These are phyloP conservation scores for Grosmannia penicillata DNA, from an alignment of 2,329 filamentous ascomycete species.

Conservation along the genomic window DNA sequence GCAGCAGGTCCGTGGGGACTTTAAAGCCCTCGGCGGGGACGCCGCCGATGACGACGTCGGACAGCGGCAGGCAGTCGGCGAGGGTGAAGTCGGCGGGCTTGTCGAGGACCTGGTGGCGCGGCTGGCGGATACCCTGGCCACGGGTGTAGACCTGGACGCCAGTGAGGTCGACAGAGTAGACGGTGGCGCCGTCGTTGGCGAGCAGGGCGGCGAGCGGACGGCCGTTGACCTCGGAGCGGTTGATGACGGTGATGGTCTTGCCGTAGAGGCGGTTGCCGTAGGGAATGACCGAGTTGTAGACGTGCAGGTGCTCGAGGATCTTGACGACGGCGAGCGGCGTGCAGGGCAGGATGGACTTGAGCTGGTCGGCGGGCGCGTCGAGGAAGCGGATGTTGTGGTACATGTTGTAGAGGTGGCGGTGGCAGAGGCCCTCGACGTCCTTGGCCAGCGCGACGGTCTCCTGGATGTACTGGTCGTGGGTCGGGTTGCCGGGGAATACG, in stretches of 20 bases:
- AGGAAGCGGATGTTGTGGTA: conserved; percentile 96
- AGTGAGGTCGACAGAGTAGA: conserved; percentile 88
- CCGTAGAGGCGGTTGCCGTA: conserved; percentile 89
- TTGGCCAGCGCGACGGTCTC: conserved; percentile 82
- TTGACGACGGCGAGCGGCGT: conserved; percentile 94
- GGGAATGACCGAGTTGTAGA: conserved; percentile 90
- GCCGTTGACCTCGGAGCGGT: conserved; percentile 90
- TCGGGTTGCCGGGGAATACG: conserved; percentile 67
- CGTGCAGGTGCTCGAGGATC: conserved; percentile 86
- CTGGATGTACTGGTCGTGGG: conserved; percentile 89
- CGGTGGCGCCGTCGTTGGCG: conserved; percentile 88
- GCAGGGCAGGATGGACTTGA: conserved; percentile 89
- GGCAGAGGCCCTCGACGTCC: conserved; percentile 89
- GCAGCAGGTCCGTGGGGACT: conserved; percentile 67
- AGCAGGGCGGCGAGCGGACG: conserved; percentile 81
- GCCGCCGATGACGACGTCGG: conserved; percentile 88
- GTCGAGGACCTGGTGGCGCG: conserved; percentile 74
- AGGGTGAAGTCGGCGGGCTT: conserved; percentile 60
- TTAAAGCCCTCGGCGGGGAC: conserved; percentile 84
- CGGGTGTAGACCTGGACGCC: conserved; percentile 87
- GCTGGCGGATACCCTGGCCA: conserved; percentile 72
- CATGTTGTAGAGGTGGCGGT: conserved; percentile 97
- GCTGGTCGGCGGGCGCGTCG: conserved; percentile 58
- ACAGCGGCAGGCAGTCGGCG: conserved; percentile 69
- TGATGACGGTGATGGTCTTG: conserved; percentile 90